Evolutionary conservation across 345 rosid genomes (phyloP).

Genomic region (Eucalyptus sideroxylon): DNA sequence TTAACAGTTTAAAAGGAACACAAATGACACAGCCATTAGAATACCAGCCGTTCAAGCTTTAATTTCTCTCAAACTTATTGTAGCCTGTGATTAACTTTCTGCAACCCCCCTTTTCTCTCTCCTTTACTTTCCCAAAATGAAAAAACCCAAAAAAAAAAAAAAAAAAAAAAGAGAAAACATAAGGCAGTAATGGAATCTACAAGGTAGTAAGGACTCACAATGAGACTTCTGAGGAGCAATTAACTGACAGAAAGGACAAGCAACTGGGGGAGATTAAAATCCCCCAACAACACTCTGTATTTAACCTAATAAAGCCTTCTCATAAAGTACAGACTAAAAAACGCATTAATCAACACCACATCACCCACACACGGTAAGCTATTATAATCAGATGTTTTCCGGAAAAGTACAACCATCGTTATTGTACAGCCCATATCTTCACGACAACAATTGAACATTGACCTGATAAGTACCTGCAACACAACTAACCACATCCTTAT

Average conservation of each 20-base stretch:
- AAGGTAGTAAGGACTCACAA: neutral
- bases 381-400: neutral
- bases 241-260: neutral
- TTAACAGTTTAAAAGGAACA: neutral
- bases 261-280: neutral
- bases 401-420: neutral
- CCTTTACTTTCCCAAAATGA: no score
- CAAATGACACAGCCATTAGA: neutral
- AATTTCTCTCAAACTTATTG: neutral
- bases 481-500: constrained; percentile 94
- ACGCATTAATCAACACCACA: neutral
- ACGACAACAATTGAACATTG: neutral
- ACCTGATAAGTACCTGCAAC: constrained; percentile 65
- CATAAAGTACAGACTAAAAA: neutral
- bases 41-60: neutral
- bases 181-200: neutral
- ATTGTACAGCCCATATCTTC: neutral
- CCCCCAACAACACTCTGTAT: neutral
- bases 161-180: neutral
- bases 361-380: neutral
- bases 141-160: no score
- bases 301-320: neutral
- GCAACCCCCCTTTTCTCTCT: neutral
- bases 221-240: neutral
- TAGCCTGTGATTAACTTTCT: neutral